A percentile compares a stretch with the other conserved stretches of the same genome.
phyloP scores from a whole-genome alignment of 2,329 filamentous ascomycete species.

The Cercospora sp. region DNA sequence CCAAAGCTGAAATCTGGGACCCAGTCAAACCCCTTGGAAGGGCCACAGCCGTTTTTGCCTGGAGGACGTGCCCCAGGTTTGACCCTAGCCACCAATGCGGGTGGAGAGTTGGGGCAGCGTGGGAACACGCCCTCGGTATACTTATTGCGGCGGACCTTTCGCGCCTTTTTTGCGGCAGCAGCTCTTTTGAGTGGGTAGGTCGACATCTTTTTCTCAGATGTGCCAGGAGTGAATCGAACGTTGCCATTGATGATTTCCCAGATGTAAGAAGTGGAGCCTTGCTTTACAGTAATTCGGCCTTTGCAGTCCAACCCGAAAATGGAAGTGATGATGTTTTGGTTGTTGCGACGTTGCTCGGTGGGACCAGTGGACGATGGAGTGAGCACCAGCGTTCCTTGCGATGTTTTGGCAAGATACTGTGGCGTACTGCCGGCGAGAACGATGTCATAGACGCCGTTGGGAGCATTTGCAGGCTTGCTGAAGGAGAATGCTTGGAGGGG shows the following conservation, averaged over 20 bases:
- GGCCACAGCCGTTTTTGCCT: slow-evolving; percentile 11
- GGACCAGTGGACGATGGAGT: slow-evolving; percentile 11
- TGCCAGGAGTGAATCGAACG: slow-evolving; percentile 2
- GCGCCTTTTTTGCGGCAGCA: background rate
- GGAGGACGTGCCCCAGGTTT: background rate
- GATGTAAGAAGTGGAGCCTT: background rate
- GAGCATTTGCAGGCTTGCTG: background rate
- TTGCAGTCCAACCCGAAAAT: slow-evolving; percentile 16
- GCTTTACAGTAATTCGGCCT: slow-evolving; percentile 9
- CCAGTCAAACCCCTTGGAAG: background rate
- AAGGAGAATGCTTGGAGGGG: slow-evolving; percentile 9
- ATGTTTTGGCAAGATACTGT: slow-evolving; percentile 11
- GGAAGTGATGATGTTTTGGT: slow-evolving; percentile 9
- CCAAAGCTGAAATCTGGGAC: slow-evolving; percentile 16
- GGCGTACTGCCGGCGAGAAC: slow-evolving; percentile 3
- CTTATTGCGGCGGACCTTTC: background rate
- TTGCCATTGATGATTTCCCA: slow-evolving; percentile 8
- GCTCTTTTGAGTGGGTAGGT: background rate
- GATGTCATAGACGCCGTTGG: slow-evolving; percentile 13
- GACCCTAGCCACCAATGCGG: background rate
- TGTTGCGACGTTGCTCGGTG: background rate
- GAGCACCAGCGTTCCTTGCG: slow-evolving; percentile 7
- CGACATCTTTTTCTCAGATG: background rate
- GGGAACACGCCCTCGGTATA: slow-evolving; percentile 5
- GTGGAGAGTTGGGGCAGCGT: background rate